These are phyloP conservation scores for Eudorina sp. DNA, from an alignment of 139 green algal species.

Conservation along the genomic window DNA sequence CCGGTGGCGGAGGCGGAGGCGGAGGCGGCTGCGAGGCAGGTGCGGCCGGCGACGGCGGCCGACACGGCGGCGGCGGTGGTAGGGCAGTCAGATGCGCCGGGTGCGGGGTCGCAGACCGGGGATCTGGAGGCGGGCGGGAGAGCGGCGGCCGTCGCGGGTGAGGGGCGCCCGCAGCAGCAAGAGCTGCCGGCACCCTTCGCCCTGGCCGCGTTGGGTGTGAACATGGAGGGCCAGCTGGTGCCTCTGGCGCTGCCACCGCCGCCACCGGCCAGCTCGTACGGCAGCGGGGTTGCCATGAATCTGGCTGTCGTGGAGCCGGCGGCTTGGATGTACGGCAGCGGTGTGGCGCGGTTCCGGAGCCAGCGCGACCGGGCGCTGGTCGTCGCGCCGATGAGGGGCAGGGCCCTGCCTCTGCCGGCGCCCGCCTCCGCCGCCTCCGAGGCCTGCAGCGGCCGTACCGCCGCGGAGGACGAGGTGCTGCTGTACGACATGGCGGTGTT, in stretches of 20 bases:
- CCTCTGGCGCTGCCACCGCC: not conserved
- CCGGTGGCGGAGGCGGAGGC: not conserved
- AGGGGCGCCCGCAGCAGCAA: too few species aligned
- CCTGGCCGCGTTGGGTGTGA: not conserved
- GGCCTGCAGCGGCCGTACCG: not conserved
- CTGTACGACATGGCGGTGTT: conserved; percentile 25
- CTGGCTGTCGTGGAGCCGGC: too few species aligned
- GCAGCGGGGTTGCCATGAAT: too few species aligned
- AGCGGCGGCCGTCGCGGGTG: too few species aligned
- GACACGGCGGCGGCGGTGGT: not conserved
- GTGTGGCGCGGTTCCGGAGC: not conserved
- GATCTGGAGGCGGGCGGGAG: not conserved
- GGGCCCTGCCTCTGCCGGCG: too few species aligned
- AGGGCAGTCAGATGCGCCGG: too few species aligned
- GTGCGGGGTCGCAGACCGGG: not conserved
- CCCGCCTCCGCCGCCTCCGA: too few species aligned
- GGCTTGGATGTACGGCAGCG: not conserved
- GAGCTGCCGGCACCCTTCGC: not conserved
- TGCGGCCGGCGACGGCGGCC: not conserved
- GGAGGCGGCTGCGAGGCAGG: not conserved
- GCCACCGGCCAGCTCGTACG: not conserved
- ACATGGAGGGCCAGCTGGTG: not conserved
- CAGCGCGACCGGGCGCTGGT: not conserved
- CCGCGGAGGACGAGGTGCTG: not conserved
- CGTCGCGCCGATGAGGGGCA: not conserved